Conservation (phyloP, 2,329 filamentous ascomycete species). For the Calonectria montana region DNA sequence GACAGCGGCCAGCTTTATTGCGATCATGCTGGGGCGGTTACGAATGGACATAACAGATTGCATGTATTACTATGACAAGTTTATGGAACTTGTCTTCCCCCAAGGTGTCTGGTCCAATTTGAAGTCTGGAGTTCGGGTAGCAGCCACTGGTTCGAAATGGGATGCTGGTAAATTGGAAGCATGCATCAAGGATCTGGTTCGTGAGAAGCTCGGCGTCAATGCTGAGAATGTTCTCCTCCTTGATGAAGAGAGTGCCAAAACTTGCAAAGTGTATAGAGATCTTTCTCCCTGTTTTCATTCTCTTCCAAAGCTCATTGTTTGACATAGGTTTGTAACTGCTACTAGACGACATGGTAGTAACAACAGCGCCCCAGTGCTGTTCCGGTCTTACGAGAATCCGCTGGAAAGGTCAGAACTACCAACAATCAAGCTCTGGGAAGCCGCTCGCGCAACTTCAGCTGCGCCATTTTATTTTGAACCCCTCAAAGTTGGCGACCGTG, state of each 20-base stretch:
- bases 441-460: background rate
- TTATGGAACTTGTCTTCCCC: background rate
- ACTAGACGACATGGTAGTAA: background rate
- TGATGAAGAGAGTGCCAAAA: too few relatives aligned
- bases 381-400: background rate
- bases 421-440: background rate
- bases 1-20: background rate
- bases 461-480: background rate
- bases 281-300: too few relatives aligned
- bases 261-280: too few relatives aligned
- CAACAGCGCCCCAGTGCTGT: background rate
- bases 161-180: too few relatives aligned
- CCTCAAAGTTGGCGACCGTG: background rate
- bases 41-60: slow-evolving; percentile 2
- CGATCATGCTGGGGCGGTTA: slow-evolving; percentile 7
- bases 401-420: background rate
- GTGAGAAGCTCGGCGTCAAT: too few relatives aligned
- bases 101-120: background rate
- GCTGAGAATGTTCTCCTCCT: too few relatives aligned
- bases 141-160: background rate
- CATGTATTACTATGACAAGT: background rate
- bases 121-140: background rate
- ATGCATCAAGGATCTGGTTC: too few relatives aligned
- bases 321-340: too few relatives aligned
- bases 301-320: too few relatives aligned